These are phyloP conservation scores for Aspergillus homomorphus DNA, from an alignment of 495 filamentous ascomycete genomes.

Conservation along the genomic window DNA sequence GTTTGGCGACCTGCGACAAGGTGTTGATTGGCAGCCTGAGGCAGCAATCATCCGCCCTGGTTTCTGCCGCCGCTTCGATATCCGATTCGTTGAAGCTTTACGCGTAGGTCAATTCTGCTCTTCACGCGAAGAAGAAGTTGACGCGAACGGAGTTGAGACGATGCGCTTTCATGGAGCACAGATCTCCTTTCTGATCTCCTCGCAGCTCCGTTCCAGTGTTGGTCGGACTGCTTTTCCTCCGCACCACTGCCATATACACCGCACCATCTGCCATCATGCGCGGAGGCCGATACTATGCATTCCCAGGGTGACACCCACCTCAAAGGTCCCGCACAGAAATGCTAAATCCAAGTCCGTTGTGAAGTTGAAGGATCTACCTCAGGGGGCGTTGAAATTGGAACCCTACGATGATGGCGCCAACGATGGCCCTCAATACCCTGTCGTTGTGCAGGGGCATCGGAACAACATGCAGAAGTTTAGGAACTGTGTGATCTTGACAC, in stretches of 20 bases:
- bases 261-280: conserved; percentile 36
- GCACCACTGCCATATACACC: conserved; percentile 24
- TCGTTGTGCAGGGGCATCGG: conserved; percentile 83
- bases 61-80: conserved; percentile 13
- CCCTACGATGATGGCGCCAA: conserved; percentile 45
- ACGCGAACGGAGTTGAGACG: conserved; percentile 1
- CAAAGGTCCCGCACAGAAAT: conserved; percentile 26
- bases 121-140: background rate
- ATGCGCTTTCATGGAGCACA: conserved; percentile 22
- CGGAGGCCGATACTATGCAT: conserved; percentile 23
- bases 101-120: background rate
- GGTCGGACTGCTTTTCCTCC: background rate
- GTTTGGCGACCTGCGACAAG: conserved; percentile 19
- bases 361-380: conserved; percentile 63
- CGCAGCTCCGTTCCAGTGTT: background rate
- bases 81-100: background rate
- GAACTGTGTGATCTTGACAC: conserved; percentile 83
- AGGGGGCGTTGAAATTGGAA: conserved; percentile 51
- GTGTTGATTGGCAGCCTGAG: conserved; percentile 12
- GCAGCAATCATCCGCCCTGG: conserved; percentile 7
- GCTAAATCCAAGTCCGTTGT: conserved; percentile 55
- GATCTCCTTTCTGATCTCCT: conserved; percentile 14
- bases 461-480: conserved; percentile 88
- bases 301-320: conserved; percentile 13
- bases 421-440: conserved; percentile 67